phyloP scores from a whole-genome alignment of 371 early-diverging fungal species.

The Massospora cicadina region DNA sequence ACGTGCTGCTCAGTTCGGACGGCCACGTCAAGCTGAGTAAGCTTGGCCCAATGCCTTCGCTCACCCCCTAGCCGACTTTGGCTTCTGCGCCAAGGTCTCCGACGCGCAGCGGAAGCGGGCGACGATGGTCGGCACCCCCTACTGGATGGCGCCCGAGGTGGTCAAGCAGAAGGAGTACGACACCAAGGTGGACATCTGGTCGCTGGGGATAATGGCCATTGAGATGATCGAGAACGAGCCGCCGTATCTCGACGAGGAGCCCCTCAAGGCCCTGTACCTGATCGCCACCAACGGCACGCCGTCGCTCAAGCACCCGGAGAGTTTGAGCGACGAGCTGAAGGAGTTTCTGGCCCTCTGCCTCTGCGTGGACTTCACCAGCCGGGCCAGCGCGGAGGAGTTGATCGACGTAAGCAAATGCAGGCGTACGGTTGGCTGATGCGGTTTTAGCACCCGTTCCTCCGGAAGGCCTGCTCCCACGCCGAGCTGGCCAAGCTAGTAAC shows the following conservation, averaged over 20 bases:
- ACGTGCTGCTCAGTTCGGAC: constrained; percentile 63
- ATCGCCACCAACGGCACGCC: constrained; percentile 97
- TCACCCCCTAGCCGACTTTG: constrained; percentile 49
- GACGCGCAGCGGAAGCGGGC: constrained; percentile 73
- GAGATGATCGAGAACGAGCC: constrained; percentile 97
- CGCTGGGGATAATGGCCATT: constrained; percentile 87
- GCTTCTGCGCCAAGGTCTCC: constrained; percentile 86
- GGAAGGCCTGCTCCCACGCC: background rate
- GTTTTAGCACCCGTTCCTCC: constrained; percentile 11
- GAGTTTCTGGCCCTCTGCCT: constrained; percentile 73
- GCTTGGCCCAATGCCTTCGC: background rate
- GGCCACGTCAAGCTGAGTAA: constrained; percentile 89
- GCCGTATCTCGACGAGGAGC: constrained; percentile 91
- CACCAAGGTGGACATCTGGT: constrained; percentile 84
- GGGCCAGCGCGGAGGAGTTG: constrained; percentile 66
- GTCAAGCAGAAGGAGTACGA: constrained; percentile 84
- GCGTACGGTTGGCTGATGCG: background rate
- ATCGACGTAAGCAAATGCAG: constrained; percentile 8
- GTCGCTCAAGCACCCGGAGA: constrained; percentile 70
- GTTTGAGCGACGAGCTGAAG: constrained; percentile 63
- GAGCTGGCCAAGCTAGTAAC: constrained; percentile 3
- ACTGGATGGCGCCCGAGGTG: constrained; percentile 89
- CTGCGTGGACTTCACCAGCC: constrained; percentile 71
- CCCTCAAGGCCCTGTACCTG: constrained; percentile 83
- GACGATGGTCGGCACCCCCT: constrained; percentile 94